Evolutionary conservation across 106 monocot species (phyloP), one percentile per base, ranked within the genome.

Genomic region (Allium fistulosum): DNA sequence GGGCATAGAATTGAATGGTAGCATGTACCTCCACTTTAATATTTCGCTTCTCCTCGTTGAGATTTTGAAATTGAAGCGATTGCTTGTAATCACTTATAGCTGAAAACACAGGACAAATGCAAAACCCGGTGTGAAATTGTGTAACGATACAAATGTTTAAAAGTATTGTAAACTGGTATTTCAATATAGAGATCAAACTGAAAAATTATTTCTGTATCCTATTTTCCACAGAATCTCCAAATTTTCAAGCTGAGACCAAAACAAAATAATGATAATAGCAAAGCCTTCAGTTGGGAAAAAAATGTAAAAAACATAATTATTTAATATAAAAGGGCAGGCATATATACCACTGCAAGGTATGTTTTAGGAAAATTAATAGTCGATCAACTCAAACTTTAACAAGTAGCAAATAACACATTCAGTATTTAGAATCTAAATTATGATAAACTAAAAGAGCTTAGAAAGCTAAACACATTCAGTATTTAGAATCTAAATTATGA

Each of bases 21-120:
- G 52, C 11, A 49, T 12, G 72, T 62, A 89, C 93, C 90, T 94
- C 90, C 62, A 88, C 57, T 27, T 69, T 75, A 63, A 94, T 94
- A 53, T 87, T 94, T 28, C 77, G 82, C 56, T 90, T 94, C 76
- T 94, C 90, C 18, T 87, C 83, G 26, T 87, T 87, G 16, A 94
- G 61, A 65, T 83, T 85, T 76, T 85, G 87, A 68, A 94, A 94
- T 50, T 88, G 81, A 57, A 84, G 82, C 22, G 94, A 87, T 67
- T 94, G 94, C 62, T 63, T 87, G 60, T 87, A 94, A 71, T 94
- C 87, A 61, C 94, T 94, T 37, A 79, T 61, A 53, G 94, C 94
- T 93, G 67, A 13, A 59, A 45, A 46, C 9, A 53, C 59, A 56
- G 51, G 26, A 49, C 2, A 65, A 17, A 49, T 9, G 17, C 49